Evolutionary conservation across 2,329 filamentous ascomycete species (phyloP).

Genomic region (Aspergillus ustus): DNA sequence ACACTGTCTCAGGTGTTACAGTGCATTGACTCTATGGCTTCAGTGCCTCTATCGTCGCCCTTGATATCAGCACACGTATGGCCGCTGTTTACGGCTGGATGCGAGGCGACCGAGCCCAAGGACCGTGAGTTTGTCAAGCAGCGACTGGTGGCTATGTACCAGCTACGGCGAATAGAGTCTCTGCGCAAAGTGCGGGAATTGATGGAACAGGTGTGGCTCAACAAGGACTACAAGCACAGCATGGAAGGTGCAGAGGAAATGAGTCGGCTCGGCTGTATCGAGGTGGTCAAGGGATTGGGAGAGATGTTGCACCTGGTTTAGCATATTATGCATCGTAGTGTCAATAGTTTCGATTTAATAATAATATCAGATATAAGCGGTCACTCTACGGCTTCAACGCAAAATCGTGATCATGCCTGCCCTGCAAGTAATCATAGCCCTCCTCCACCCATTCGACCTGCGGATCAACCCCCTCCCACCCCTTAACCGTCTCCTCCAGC

Average conservation of each 20-base stretch:
- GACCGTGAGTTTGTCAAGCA: not conserved
- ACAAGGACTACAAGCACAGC: not conserved
- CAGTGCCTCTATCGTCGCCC: not conserved
- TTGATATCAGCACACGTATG: not conserved
- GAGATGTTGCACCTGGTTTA: not conserved
- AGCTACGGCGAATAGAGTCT: not conserved
- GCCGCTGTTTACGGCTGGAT: not conserved
- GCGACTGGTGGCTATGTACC: not conserved
- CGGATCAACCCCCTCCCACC: conserved; percentile 37
- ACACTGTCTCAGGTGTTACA: not conserved
- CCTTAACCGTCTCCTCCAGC: conserved; percentile 37
- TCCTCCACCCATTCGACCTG: conserved; percentile 41
- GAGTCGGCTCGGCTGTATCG: not conserved
- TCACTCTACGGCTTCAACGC: not conserved
- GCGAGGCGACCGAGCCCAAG: not conserved
- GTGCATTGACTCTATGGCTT: not conserved
- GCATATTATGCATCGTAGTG: too few species aligned
- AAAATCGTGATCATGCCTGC: conserved; percentile 4
- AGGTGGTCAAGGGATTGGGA: not conserved
- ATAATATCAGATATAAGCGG: not conserved
- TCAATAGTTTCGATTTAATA: not conserved
- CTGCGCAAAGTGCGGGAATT: not conserved
- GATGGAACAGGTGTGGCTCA: not conserved
- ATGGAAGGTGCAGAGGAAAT: not conserved
- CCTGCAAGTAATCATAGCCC: conserved; percentile 3